A percentile compares a stretch with the other conserved stretches of the same genome.
phyloP scores from a whole-genome alignment of 495 filamentous ascomycete species.

The Tuber umbilicatum region DNA sequence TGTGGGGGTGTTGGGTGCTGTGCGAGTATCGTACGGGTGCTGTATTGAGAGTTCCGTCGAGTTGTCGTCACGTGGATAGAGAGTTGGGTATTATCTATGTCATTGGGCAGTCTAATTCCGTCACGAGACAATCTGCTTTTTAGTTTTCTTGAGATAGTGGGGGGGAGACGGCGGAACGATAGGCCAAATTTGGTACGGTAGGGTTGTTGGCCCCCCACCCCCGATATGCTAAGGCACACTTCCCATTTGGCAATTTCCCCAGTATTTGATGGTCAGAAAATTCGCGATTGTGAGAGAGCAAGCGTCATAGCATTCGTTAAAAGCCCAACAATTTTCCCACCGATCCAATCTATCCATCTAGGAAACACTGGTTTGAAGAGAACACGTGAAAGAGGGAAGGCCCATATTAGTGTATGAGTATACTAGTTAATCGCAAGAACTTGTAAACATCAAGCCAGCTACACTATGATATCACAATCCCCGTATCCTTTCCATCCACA shows the following conservation, averaged over 20 bases:
- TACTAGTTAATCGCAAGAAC: background rate
- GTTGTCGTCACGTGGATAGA: background rate
- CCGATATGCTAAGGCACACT: background rate
- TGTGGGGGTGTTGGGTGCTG: no score
- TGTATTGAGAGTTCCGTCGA: background rate
- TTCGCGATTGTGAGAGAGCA: background rate
- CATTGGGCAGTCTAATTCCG: background rate
- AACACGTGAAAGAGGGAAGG: background rate
- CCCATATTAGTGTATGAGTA: background rate
- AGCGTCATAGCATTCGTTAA: background rate
- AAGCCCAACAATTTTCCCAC: background rate
- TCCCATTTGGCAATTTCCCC: background rate
- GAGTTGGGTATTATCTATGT: background rate
- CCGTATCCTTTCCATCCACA: background rate
- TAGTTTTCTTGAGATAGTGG: background rate
- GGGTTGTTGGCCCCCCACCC: no score
- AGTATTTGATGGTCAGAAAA: background rate
- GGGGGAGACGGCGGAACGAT: no score
- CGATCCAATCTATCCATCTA: background rate
- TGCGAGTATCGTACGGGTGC: no score
- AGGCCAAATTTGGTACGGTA: no score
- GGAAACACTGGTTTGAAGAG: background rate
- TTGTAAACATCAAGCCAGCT: background rate
- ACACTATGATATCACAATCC: background rate
- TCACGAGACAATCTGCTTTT: background rate